Conservation (phyloP, 306 rosid genomes). For the Betula pendula region DNA sequence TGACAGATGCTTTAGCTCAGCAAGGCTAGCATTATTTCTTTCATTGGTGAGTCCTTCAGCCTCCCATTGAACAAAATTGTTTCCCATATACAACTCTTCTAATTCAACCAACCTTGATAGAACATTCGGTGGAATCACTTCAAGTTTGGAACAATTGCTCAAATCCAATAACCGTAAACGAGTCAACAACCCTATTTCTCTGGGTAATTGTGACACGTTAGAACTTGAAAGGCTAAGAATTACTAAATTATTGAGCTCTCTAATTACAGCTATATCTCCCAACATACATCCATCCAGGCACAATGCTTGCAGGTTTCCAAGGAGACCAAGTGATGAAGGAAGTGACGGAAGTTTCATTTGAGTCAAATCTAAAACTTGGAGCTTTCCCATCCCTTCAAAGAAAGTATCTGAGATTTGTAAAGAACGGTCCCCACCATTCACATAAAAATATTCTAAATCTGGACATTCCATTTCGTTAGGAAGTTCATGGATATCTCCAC, state of each 20-base stretch:
- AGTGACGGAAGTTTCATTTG: not conserved
- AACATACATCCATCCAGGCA: not conserved
- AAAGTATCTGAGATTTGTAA: not conserved
- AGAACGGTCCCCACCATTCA: accelerated
- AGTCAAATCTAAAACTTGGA: constrained; percentile 4
- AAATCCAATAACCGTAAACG: constrained; percentile 15
- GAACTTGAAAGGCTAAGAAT: not conserved
- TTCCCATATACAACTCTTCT: constrained; percentile 4
- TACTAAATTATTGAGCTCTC: constrained; percentile 5
- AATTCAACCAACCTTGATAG: constrained; percentile 13
- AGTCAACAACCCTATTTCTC: not conserved
- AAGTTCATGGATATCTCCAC: not conserved
- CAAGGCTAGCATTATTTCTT: constrained; percentile 16
- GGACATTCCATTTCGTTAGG: constrained; percentile 10
- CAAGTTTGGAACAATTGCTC: not conserved
- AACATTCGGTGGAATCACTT: constrained; percentile 7
- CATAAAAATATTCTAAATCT: not conserved
- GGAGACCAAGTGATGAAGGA: not conserved
- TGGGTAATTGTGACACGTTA: not conserved
- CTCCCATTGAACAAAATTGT: constrained; percentile 11
- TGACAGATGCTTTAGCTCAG: constrained; percentile 6
- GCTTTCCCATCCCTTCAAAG: not conserved
- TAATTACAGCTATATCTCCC: not conserved
- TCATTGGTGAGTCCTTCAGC: not conserved
- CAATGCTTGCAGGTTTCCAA: not conserved